These are phyloP conservation scores for Turritis glabra DNA, from an alignment of 345 rosid species.

Conservation along the genomic window DNA sequence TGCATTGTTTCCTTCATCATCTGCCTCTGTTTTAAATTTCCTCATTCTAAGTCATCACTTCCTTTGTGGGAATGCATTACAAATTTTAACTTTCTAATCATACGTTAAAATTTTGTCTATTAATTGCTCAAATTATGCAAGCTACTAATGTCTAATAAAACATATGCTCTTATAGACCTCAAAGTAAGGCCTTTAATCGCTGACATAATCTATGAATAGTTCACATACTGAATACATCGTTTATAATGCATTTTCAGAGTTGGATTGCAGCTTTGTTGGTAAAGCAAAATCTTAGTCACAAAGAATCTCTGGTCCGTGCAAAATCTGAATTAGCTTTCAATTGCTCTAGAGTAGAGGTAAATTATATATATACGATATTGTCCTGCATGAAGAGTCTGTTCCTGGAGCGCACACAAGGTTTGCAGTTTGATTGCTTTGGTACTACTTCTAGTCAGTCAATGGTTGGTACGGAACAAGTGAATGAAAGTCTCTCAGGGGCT, in stretches of 20 bases:
- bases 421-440: conserved; percentile 33
- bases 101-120: background rate
- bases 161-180: conserved; percentile 11
- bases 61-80: conserved; percentile 12
- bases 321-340: conserved; percentile 57
- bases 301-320: conserved; percentile 68
- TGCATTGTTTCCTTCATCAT: conserved; percentile 20
- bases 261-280: conserved; percentile 80
- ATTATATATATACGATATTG: conserved; percentile 55
- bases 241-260: conserved; percentile 50
- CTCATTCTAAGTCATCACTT: background rate
- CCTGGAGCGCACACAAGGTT: conserved; percentile 36
- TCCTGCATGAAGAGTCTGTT: conserved; percentile 64
- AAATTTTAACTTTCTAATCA: conserved; percentile 6
- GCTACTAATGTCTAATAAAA: conserved; percentile 19
- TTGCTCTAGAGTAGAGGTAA: conserved; percentile 70
- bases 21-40: background rate
- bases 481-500: conserved; percentile 33
- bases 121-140: background rate
- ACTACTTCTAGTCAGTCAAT: conserved; percentile 34
- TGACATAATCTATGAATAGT: conserved; percentile 16
- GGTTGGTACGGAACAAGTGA: conserved; percentile 28
- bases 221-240: conserved; percentile 19
- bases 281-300: conserved; percentile 62
- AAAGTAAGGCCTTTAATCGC: conserved; percentile 13